Evolutionary conservation across 257 asterid genomes (phyloP).

Genomic region (Solanum paucissectum): DNA sequence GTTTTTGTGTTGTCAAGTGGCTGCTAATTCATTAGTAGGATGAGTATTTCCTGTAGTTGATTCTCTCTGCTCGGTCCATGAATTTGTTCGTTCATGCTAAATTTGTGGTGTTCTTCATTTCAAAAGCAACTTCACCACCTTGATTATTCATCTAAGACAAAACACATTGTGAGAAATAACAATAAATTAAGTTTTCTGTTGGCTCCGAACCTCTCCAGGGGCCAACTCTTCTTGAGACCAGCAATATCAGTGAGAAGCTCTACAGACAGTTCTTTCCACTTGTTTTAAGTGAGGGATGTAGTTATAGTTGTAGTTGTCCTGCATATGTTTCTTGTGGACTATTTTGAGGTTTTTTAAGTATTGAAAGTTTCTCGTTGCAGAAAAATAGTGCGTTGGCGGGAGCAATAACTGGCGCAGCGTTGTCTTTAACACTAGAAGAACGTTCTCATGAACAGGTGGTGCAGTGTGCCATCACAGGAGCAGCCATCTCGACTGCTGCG

Average conservation of each 20-base stretch:
- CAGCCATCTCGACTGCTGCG: slow-evolving; percentile 84
- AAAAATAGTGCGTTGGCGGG: slow-evolving; percentile 87
- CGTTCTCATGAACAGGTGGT: slow-evolving; percentile 69
- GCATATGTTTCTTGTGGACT: neutral
- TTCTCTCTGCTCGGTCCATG: neutral
- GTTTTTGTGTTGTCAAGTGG: neutral
- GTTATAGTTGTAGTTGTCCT: no score
- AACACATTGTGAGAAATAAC: neutral
- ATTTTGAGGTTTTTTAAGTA: neutral
- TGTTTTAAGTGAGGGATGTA: no score
- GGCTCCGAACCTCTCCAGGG: neutral
- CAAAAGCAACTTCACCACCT: neutral
- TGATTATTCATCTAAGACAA: neutral
- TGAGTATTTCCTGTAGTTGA: neutral
- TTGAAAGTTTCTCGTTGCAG: slow-evolving; percentile 18
- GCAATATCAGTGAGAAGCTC: neutral
- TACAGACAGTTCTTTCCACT: neutral
- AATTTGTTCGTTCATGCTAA: neutral
- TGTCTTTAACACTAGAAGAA: slow-evolving; percentile 54
- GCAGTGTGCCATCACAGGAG: slow-evolving; percentile 85
- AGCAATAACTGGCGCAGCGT: slow-evolving; percentile 80
- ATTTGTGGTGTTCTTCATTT: neutral
- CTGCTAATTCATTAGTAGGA: neutral
- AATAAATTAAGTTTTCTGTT: neutral
- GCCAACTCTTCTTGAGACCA: neutral